Evolutionary conservation across 179 eudicot genomes (phyloP).

Genomic region (Vitellaria paradoxa): DNA sequence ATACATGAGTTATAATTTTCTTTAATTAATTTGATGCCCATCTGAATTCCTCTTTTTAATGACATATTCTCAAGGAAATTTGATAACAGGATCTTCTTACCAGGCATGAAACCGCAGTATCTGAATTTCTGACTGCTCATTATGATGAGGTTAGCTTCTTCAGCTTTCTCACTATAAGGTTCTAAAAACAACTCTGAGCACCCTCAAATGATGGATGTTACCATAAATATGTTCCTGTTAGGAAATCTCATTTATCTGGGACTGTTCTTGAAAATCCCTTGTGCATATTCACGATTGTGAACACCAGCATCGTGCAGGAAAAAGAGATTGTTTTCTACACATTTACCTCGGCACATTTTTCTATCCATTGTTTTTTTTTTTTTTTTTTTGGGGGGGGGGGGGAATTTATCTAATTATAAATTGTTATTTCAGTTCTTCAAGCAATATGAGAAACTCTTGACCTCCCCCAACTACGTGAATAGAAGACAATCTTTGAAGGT

Average conservation of each 20-base stretch:
- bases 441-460: conserved; percentile 66
- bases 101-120: conserved; percentile 61
- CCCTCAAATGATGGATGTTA: conserved; percentile 1
- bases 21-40: neutral
- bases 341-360: neutral
- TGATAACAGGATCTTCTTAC: conserved; percentile 73
- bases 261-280: neutral
- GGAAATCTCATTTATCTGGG: neutral
- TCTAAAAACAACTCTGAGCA: neutral
- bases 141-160: conserved; percentile 60
- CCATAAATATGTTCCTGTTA: neutral
- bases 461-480: conserved; percentile 76
- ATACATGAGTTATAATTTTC: neutral
- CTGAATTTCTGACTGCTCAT: conserved; percentile 62
- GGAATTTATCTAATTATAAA: conserved; percentile 18
- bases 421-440: conserved; percentile 65
- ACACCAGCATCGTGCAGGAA: neutral
- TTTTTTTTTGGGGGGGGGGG: too few relatives aligned
- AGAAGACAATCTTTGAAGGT: conserved; percentile 96
- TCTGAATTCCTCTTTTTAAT: neutral
- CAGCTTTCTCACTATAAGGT: conserved; percentile 12
- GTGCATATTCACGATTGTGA: neutral
- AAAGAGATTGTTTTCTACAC: neutral
- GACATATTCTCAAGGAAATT: neutral
- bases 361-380: neutral